Percentiles rank a stretch among this genome's conserved stretches.
phyloP scores from a whole-genome alignment of 768 basidiomycete species.

The Serendipita vermifera region DNA sequence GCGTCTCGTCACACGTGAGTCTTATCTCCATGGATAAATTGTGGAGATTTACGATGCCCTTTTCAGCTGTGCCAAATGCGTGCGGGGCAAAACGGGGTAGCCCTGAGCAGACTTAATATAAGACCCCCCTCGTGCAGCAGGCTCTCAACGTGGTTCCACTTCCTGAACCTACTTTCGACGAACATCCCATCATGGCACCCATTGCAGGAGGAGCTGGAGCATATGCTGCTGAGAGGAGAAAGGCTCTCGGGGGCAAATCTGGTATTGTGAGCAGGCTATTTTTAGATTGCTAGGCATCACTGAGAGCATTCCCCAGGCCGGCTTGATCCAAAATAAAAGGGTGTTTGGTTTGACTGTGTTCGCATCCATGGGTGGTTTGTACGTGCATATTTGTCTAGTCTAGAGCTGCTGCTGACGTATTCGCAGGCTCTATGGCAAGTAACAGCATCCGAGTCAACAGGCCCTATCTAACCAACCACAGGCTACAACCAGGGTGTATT shows the following conservation, averaged over 20 bases:
- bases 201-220: slow-evolving; percentile 20
- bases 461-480: slow-evolving; percentile 3
- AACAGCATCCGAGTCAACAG: slow-evolving; percentile 11
- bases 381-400: slow-evolving; percentile 23
- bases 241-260: slow-evolving; percentile 46
- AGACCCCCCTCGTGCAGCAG: no score
- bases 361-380: slow-evolving; percentile 67
- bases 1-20: no score
- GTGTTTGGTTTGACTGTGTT: slow-evolving; percentile 60
- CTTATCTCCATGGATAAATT: no score
- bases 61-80: no score
- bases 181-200: not conserved
- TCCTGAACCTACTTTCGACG: no score
- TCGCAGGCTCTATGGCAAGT: slow-evolving; percentile 47
- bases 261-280: slow-evolving; percentile 42
- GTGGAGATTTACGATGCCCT: no score
- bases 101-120: no score
- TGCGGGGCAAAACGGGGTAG: no score
- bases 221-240: slow-evolving; percentile 24
- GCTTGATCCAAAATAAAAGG: slow-evolving; percentile 50
- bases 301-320: slow-evolving; percentile 30
- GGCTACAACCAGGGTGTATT: slow-evolving; percentile 71
- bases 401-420: slow-evolving; percentile 10
- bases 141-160: no score
- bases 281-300: slow-evolving; percentile 1